Evolutionary conservation across 805 yeast species (phyloP).

Genomic region (Ogataea saltuana): DNA sequence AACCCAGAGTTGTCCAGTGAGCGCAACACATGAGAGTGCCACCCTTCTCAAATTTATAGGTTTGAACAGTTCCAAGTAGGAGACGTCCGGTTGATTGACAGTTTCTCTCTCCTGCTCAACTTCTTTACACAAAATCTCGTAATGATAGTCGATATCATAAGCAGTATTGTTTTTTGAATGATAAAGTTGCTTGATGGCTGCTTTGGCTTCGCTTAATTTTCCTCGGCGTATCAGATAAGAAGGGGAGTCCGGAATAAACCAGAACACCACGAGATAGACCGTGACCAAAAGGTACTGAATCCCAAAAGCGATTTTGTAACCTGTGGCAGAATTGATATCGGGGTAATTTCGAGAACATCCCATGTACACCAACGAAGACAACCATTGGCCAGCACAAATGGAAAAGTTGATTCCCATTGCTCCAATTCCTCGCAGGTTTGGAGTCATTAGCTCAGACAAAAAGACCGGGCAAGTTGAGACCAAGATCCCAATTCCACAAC

Average conservation of each 20-base stretch:
- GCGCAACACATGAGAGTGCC: not conserved
- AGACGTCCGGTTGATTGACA: not conserved
- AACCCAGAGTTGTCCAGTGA: conserved; percentile 7
- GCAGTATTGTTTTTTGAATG: conserved; percentile 3
- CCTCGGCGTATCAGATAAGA: conserved; percentile 1
- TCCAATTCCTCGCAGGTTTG: conserved; percentile 7
- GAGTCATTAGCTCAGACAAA: conserved; percentile 6
- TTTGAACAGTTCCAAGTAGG: conserved; percentile 2
- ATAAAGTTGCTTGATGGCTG: conserved; percentile 5
- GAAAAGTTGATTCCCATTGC: conserved; percentile 7
- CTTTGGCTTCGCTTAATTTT: conserved; percentile 1
- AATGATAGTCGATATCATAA: conserved; percentile 2
- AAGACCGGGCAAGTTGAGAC: conserved; percentile 4
- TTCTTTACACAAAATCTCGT: conserved; percentile 3
- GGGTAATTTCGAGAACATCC: conserved; percentile 5
- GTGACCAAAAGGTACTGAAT: conserved; percentile 4
- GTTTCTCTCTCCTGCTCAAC: conserved; percentile 1
- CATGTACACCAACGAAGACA: conserved; percentile 3
- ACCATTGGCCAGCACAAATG: conserved; percentile 6
- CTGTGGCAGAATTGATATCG: not conserved
- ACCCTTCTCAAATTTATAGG: not conserved
- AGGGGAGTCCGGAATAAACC: conserved; percentile 8
- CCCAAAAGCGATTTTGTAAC: conserved; percentile 3
- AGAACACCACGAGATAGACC: conserved; percentile 2
- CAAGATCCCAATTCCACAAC: conserved; percentile 5